Evolutionary conservation across 116 monocot species (phyloP).

Genomic region (Papilionanthe hybrid): DNA sequence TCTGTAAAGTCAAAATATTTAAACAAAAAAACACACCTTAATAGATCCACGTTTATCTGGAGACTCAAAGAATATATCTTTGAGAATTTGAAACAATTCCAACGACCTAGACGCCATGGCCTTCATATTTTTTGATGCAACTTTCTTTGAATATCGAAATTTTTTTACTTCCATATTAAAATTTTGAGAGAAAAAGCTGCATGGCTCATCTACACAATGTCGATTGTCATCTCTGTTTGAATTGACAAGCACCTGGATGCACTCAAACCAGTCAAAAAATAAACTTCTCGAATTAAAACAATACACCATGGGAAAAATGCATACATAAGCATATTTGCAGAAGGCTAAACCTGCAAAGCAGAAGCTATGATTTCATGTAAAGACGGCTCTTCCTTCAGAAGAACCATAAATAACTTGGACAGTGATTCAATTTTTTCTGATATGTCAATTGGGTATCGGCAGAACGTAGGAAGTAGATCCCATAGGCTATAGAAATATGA

Average conservation of each 20-base stretch:
- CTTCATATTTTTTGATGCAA: conserved; percentile 56
- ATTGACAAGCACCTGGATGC: conserved; percentile 63
- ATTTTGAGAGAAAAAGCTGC: conserved; percentile 10
- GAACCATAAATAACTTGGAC: conserved; percentile 28
- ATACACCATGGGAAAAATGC: background rate
- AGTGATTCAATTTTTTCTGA: conserved; percentile 46
- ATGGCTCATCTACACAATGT: conserved; percentile 5
- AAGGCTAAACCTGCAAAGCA: conserved; percentile 52
- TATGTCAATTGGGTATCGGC: conserved; percentile 62
- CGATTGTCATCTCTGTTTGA: conserved; percentile 31
- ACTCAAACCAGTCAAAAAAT: conserved; percentile 6
- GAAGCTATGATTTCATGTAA: conserved; percentile 43
- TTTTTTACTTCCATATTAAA: conserved; percentile 12
- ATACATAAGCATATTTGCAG: background rate
- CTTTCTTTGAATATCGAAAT: conserved; percentile 36
- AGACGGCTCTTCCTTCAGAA: conserved; percentile 48
- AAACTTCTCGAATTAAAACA: background rate
- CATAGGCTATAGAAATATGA: conserved; percentile 42
- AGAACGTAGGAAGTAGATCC: conserved; percentile 87
- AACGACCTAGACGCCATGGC: conserved; percentile 49
- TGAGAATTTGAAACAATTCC: conserved; percentile 45
- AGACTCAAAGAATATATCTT: conserved; percentile 58
- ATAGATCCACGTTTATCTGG: conserved; percentile 45
- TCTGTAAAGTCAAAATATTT: background rate
- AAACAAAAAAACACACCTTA: conserved; percentile 47